Conservation (phyloP, 495 filamentous ascomycete species). For the Podospora australis region DNA sequence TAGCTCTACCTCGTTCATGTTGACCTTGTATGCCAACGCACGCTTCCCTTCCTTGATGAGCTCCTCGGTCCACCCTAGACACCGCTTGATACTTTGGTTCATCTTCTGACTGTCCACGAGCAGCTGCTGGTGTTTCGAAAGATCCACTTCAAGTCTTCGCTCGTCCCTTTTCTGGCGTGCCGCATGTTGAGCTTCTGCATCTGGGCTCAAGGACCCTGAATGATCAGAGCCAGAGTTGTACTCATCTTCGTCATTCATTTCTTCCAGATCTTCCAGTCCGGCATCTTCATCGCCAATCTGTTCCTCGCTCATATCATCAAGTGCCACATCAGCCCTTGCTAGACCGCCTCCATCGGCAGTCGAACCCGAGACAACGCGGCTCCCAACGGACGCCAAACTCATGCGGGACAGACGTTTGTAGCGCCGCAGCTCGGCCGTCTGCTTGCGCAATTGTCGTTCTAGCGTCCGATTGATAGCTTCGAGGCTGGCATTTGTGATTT, state of each 20-base stretch:
- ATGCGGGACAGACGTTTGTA: slow-evolving; percentile 74
- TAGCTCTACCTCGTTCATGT: slow-evolving; percentile 67
- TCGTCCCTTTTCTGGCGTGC: slow-evolving; percentile 58
- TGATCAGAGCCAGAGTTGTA: slow-evolving; percentile 36
- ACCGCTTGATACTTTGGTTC: slow-evolving; percentile 86
- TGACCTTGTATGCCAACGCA: slow-evolving; percentile 75
- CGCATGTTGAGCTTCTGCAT: slow-evolving; percentile 34
- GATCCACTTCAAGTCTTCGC: slow-evolving; percentile 69
- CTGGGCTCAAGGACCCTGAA: slow-evolving; percentile 43
- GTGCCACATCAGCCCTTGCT: slow-evolving; percentile 22
- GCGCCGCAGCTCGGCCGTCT: slow-evolving; percentile 78
- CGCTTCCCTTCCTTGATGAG: slow-evolving; percentile 82
- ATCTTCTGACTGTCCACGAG: slow-evolving; percentile 85
- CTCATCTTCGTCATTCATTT: slow-evolving; percentile 33
- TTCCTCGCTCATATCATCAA: slow-evolving; percentile 49
- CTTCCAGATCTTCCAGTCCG: slow-evolving; percentile 22
- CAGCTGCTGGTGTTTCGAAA: slow-evolving; percentile 81
- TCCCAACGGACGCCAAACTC: slow-evolving; percentile 35
- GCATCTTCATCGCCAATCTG: slow-evolving; percentile 44
- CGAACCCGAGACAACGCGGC: slow-evolving; percentile 23
- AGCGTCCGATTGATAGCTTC: slow-evolving; percentile 94
- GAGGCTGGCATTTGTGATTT: slow-evolving; percentile 94
- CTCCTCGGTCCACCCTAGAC: slow-evolving; percentile 78
- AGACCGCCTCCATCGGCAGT: slow-evolving; percentile 22
- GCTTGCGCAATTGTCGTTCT: slow-evolving; percentile 85